These are phyloP conservation scores for Vicia sativa DNA, from an alignment of 306 rosid genomes.

Conservation along the genomic window DNA sequence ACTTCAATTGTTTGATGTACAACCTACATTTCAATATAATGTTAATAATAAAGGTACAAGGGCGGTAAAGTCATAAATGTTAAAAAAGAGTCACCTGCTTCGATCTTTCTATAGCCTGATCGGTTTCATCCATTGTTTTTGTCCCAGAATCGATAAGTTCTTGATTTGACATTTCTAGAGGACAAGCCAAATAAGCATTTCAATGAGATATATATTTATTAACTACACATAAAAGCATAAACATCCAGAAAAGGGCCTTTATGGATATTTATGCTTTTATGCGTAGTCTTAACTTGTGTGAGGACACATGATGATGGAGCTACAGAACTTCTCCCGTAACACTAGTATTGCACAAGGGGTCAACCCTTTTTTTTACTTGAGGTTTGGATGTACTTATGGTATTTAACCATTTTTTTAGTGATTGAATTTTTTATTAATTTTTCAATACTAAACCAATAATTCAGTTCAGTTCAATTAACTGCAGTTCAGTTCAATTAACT, in stretches of 20 bases:
- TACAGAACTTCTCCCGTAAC: no score
- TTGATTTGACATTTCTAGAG: conserved; percentile 93
- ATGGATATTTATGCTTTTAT: no score
- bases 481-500: no score
- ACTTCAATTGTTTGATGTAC: conserved; percentile 94
- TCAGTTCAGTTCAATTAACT: no score
- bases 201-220: conserved; percentile 25
- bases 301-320: no score
- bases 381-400: no score
- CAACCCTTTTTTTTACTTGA: no score
- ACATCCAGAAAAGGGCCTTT: conserved; percentile 18
- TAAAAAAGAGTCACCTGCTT: conserved; percentile 63
- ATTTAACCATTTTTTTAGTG: no score
- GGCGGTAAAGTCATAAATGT: conserved; percentile 11
- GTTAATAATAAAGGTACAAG: conserved; percentile 35
- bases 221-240: conserved; percentile 14
- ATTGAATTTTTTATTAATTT: no score
- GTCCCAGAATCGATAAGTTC: conserved; percentile 79
- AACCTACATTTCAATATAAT: conserved; percentile 50
- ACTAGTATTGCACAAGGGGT: no score
- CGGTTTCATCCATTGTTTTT: conserved; percentile 93
- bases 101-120: conserved; percentile 86
- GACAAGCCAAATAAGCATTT: conserved; percentile 40
- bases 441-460: no score
- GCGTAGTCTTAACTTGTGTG: no score